Conservation (phyloP, 208 protist species). For the Crithidia acanthocephali region DNA sequence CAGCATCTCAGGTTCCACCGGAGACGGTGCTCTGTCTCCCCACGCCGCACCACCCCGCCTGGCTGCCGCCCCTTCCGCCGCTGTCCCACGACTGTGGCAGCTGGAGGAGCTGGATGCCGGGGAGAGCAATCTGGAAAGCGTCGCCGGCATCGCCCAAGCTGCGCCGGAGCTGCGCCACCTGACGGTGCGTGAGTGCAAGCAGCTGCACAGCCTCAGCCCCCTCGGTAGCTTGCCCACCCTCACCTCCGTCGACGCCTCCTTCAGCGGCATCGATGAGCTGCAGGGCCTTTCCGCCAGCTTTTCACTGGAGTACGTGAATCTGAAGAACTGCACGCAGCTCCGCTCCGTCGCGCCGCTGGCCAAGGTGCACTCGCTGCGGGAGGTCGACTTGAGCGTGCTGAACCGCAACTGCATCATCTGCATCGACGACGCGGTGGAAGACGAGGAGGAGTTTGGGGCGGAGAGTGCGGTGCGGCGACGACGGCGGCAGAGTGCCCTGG, state of each 20-base stretch:
- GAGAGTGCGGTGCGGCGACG: neutral
- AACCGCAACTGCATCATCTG: slow-evolving; percentile 19
- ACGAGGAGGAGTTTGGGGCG: neutral
- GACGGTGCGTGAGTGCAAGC: slow-evolving; percentile 22
- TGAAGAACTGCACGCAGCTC: slow-evolving; percentile 28
- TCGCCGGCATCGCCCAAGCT: slow-evolving; percentile 7
- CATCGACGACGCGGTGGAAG: neutral
- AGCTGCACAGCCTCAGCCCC: slow-evolving; percentile 29
- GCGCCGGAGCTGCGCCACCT: slow-evolving; percentile 32
- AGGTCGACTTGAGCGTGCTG: slow-evolving; percentile 25
- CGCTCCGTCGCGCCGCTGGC: slow-evolving; percentile 28
- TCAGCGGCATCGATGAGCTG: slow-evolving; percentile 21
- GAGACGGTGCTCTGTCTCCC: no score
- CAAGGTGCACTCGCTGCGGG: slow-evolving; percentile 23
- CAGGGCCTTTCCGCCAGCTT: slow-evolving; percentile 21
- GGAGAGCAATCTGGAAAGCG: slow-evolving; percentile 19
- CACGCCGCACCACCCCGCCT: no score
- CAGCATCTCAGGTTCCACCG: neutral
- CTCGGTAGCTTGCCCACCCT: slow-evolving; percentile 15
- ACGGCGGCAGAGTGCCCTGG: slow-evolving; percentile 2
- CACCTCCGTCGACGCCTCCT: slow-evolving; percentile 24
- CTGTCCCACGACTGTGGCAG: neutral
- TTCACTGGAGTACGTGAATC: slow-evolving; percentile 26
- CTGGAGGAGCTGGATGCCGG: slow-evolving; percentile 31
- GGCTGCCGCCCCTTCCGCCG: neutral